These are phyloP conservation scores for Brassica juncea DNA, from an alignment of 345 rosid genomes.

Conservation along the genomic window DNA sequence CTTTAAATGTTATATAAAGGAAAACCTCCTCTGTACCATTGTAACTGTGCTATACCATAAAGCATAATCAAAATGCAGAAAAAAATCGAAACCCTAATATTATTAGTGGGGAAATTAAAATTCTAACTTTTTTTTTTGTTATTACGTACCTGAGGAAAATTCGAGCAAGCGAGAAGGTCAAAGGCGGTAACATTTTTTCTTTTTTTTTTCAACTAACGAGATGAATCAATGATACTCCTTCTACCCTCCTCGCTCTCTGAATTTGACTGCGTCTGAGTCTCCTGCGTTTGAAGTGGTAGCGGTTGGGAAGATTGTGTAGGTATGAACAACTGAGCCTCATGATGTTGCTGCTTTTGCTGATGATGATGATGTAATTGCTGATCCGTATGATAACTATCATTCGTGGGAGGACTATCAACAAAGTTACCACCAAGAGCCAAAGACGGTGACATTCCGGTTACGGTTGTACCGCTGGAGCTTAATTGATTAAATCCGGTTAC, in stretches of 20 bases:
- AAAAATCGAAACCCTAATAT: neutral
- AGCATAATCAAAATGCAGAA: conserved; percentile 25
- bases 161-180: conserved; percentile 32
- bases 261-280: conserved; percentile 46
- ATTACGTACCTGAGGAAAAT: neutral
- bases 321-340: conserved; percentile 31
- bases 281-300: conserved; percentile 41
- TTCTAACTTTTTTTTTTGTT: neutral
- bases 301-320: conserved; percentile 39
- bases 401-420: conserved; percentile 31
- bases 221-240: conserved; percentile 33
- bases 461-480: conserved; percentile 19
- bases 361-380: conserved; percentile 46
- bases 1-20: conserved; percentile 31
- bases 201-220: conserved; percentile 38
- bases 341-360: conserved; percentile 20
- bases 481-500: conserved; percentile 49
- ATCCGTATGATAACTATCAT: conserved; percentile 43
- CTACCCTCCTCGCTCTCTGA: conserved; percentile 55
- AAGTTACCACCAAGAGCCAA: conserved; percentile 51
- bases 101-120: neutral
- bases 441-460: conserved; percentile 48
- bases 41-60: conserved; percentile 20
- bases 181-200: conserved; percentile 7
- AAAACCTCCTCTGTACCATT: conserved; percentile 24